Percentiles rank a stretch among this genome's conserved stretches.
Conservation (phyloP, 192 early-diverging fungal genomes). For the Dispira simplex region DNA sequence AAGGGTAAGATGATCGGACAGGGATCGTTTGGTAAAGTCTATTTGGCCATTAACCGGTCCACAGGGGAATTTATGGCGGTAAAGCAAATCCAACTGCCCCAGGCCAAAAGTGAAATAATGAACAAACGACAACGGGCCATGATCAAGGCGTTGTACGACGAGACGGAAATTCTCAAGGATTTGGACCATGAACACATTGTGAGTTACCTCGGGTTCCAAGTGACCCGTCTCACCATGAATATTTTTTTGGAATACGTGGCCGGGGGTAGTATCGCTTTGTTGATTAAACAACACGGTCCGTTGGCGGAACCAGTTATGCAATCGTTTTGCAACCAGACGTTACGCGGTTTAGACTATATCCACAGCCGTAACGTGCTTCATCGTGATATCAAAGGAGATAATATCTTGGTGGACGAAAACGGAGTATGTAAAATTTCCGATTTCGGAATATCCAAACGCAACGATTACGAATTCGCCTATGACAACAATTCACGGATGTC, state of each 20-base stretch:
- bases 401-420: slow-evolving; percentile 61
- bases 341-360: slow-evolving; percentile 72
- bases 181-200: slow-evolving; percentile 88
- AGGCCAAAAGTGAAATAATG: slow-evolving; percentile 13
- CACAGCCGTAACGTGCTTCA: slow-evolving; percentile 62
- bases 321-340: slow-evolving; percentile 65
- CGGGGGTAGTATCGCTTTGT: slow-evolving; percentile 73
- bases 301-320: slow-evolving; percentile 58
- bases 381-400: slow-evolving; percentile 71
- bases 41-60: slow-evolving; percentile 52
- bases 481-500: slow-evolving; percentile 26
- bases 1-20: slow-evolving; percentile 68
- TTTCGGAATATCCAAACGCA: slow-evolving; percentile 80
- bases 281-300: slow-evolving; percentile 53
- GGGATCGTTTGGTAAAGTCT: slow-evolving; percentile 69
- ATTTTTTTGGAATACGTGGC: slow-evolving; percentile 97
- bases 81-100: slow-evolving; percentile 61
- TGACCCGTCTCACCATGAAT: slow-evolving; percentile 54
- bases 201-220: slow-evolving; percentile 72
- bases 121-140: slow-evolving; percentile 13
- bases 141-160: slow-evolving; percentile 45
- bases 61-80: slow-evolving; percentile 70
- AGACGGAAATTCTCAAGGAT: slow-evolving; percentile 57
- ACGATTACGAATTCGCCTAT: slow-evolving; percentile 12
- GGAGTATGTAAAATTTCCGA: slow-evolving; percentile 91